Conservation (phyloP, 768 basidiomycete species). For the Tricholoma furcatifolium region DNA sequence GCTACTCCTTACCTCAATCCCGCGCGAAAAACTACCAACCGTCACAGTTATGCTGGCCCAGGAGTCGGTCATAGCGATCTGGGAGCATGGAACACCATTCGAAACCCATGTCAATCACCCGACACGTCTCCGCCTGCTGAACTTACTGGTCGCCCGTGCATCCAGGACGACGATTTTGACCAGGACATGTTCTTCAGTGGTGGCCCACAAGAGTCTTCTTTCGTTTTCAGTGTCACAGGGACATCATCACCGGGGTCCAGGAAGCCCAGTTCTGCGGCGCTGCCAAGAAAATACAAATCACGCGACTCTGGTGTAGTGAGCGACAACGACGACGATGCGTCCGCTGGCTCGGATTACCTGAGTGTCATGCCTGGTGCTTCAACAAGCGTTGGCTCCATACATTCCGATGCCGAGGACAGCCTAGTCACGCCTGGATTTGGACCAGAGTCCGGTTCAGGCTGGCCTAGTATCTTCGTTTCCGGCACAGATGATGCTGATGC, state of each 20-base stretch:
- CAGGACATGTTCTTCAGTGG: slow-evolving; percentile 57
- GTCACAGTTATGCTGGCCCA: slow-evolving; percentile 68
- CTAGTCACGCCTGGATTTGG: slow-evolving; percentile 68
- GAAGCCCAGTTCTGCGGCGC: slow-evolving; percentile 28
- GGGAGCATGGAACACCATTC: slow-evolving; percentile 39
- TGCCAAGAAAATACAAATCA: slow-evolving; percentile 71
- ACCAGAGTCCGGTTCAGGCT: slow-evolving; percentile 55
- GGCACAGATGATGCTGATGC: slow-evolving; percentile 38
- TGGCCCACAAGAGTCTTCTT: slow-evolving; percentile 48
- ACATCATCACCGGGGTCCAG: slow-evolving; percentile 57
- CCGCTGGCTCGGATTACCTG: slow-evolving; percentile 22
- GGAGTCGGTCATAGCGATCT: slow-evolving; percentile 27
- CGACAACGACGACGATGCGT: slow-evolving; percentile 25
- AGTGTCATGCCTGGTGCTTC: slow-evolving; percentile 55
- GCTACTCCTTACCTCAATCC: slow-evolving; percentile 19
- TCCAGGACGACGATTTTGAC: slow-evolving; percentile 40
- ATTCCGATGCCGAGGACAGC: slow-evolving; percentile 58
- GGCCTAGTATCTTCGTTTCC: slow-evolving; percentile 53
- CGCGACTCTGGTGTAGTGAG: slow-evolving; percentile 69
- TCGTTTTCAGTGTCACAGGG: slow-evolving; percentile 53
- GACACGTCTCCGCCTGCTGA: slow-evolving; percentile 43
- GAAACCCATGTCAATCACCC: slow-evolving; percentile 43
- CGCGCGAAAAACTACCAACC: slow-evolving; percentile 35
- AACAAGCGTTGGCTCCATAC: slow-evolving; percentile 60
- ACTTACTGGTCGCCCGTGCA: slow-evolving; percentile 19